A percentile compares a stretch with the other conserved stretches of the same genome.
Conservation (phyloP, 2,329 filamentous ascomycete genomes). For the Nothomitra cinnamomea region DNA sequence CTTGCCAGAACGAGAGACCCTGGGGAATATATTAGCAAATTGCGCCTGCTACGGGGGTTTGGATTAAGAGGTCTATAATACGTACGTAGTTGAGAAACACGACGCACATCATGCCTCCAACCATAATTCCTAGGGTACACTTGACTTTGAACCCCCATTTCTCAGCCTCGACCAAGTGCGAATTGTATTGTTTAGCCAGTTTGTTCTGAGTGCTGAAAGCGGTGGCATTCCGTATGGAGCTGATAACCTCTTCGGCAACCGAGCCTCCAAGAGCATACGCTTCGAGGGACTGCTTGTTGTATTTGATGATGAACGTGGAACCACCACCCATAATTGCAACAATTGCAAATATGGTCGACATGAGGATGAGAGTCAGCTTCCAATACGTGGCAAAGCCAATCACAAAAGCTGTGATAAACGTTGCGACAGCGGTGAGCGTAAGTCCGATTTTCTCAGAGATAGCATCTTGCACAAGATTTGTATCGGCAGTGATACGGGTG, state of each 20-base stretch:
- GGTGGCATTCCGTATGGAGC: conserved; percentile 78
- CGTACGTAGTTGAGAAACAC: conserved; percentile 61
- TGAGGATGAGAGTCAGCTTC: conserved; percentile 80
- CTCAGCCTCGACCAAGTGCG: conserved; percentile 55
- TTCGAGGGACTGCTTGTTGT: conserved; percentile 58
- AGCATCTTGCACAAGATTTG: conserved; percentile 82
- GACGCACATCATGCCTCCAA: conserved; percentile 67
- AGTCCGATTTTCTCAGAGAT: conserved; percentile 80
- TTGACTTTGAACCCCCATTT: conserved; percentile 63
- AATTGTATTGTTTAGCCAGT: conserved; percentile 72
- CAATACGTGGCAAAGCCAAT: conserved; percentile 85
- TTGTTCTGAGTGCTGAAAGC: conserved; percentile 91
- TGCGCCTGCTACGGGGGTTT: too few species aligned
- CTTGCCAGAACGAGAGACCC: conserved; percentile 77
- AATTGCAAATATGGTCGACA: conserved; percentile 66
- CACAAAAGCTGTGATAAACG: conserved; percentile 75
- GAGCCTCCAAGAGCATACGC: conserved; percentile 74
- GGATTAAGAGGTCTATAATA: neutral
- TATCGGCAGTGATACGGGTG: conserved; percentile 85
- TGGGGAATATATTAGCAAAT: neutral
- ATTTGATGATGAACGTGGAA: conserved; percentile 61
- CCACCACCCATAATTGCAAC: conserved; percentile 59
- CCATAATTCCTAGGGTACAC: conserved; percentile 54
- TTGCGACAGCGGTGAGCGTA: conserved; percentile 58
- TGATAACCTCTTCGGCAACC: conserved; percentile 85